phyloP scores from a whole-genome alignment of 2,329 filamentous ascomycete genomes.

The Blastomyces parvus region DNA sequence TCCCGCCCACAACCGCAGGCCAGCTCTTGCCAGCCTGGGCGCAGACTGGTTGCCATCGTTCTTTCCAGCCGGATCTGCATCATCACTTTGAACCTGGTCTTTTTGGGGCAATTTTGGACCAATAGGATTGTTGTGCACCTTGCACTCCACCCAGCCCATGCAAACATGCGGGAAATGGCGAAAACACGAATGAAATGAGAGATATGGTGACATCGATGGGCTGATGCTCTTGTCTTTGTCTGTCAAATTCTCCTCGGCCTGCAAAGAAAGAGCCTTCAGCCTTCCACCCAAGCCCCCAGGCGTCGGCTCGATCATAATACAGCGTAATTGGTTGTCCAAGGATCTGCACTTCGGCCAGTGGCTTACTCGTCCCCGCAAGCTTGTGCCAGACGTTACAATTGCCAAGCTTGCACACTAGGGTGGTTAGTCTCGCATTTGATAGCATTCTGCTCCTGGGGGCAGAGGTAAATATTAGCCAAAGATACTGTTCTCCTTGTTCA shows the following conservation, averaged over 20 bases:
- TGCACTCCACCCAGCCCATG: not conserved
- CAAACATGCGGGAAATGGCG: not conserved
- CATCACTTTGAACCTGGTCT: not conserved
- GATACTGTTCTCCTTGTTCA: not conserved
- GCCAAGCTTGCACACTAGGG: not conserved
- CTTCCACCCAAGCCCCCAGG: too few relatives aligned
- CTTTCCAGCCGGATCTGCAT: not conserved
- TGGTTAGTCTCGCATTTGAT: not conserved
- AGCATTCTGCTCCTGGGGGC: not conserved
- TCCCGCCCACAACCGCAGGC: conserved; percentile 2
- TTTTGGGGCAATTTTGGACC: not conserved
- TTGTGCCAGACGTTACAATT: conserved; percentile 8
- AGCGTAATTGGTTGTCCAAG: not conserved
- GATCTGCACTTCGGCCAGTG: not conserved
- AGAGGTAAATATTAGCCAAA: not conserved
- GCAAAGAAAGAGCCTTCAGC: not conserved
- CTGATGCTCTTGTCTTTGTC: not conserved
- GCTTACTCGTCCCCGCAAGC: not conserved
- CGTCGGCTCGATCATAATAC: not conserved
- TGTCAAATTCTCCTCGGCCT: not conserved
- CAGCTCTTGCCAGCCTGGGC: not conserved
- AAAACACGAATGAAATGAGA: not conserved
- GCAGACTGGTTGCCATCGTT: not conserved
- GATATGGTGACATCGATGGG: conserved; percentile 5
- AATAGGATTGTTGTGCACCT: not conserved